Evolutionary conservation across 1,284 basidiomycete genomes (phyloP), one percentile per base, ranked within the genome.

Genomic region (Papiliotrema fonsecae): DNA sequence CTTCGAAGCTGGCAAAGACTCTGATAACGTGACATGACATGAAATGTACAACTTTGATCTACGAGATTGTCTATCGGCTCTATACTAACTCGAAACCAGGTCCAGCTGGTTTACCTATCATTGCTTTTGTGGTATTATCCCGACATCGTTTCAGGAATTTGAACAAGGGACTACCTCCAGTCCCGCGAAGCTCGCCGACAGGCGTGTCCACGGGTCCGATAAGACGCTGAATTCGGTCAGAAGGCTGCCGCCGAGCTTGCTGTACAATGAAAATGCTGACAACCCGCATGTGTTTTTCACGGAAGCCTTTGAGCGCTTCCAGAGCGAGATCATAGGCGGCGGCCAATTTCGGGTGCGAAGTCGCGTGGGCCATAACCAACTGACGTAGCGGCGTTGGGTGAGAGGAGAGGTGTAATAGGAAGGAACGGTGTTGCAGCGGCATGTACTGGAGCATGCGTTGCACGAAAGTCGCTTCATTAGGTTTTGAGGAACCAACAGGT

Each of bases 341-440:
- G 1, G 77, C 75, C 16, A 83, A 73, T 6, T 57, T 65, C 0
- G 65, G 73, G 55, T 63, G 66, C 7, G 59, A 61, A n/a, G 52
- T 51, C 18, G 53, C 63, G 51, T 63, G 63, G 36, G 57, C 64
- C 1, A 67, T 31, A 45, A 69, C 65, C 76, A 75, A 56, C 46
- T 68, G 52, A 59, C 75, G 49, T 81, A 83, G 50, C 82, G 75
- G 11, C 78, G 84, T 39, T 77, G 83, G 60, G 76, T 69, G 82
- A 1, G 77, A 69, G n/a, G 78, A 77, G 46, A 97, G 81, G 64
- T 96, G 89, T 38, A 79, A 78, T 32, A 97, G 79, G 77, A 97
- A 97, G 18, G 81, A 78, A 37, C 93, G 85, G 72, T 97, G 94
- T 62, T 87, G 85, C 3, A 82, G 81, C 0, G 92, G 91, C 91